phyloP scores from a whole-genome alignment of 306 rosid genomes.

The Quercus ilex region DNA sequence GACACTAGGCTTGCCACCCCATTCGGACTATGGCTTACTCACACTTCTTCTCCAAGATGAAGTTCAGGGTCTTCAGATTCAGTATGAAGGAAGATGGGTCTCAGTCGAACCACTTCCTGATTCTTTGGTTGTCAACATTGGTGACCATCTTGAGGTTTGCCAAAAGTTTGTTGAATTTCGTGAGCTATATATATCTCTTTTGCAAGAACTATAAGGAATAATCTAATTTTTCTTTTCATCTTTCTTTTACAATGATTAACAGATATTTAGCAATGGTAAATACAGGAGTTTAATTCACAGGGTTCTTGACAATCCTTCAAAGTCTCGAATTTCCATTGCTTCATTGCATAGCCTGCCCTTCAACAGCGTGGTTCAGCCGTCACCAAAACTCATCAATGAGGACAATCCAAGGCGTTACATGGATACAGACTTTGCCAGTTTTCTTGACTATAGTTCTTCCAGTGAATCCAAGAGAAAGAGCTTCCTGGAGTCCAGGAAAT shows the following conservation, averaged over 20 bases:
- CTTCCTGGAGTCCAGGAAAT: constrained; percentile 69
- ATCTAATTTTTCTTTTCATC: not conserved
- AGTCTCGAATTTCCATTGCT: constrained; percentile 59
- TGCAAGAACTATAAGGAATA: too few relatives aligned
- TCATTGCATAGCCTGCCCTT: constrained; percentile 65
- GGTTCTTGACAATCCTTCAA: constrained; percentile 54
- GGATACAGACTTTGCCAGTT: constrained; percentile 61
- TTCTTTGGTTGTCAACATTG: constrained; percentile 75
- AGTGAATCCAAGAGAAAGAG: constrained; percentile 56
- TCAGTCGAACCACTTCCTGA: constrained; percentile 67
- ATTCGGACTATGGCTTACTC: constrained; percentile 92
- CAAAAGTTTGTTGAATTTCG: too few relatives aligned
- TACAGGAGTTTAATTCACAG: constrained; percentile 87
- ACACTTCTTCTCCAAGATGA: constrained; percentile 82
- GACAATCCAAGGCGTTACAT: constrained; percentile 57
- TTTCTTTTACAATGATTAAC: not conserved
- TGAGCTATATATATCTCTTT: too few relatives aligned
- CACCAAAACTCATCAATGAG: constrained; percentile 53
- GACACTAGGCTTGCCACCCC: constrained; percentile 87
- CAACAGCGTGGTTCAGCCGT: constrained; percentile 46
- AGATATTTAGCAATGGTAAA: constrained; percentile 88
- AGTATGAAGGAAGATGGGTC: constrained; percentile 58
- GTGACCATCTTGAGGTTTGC: constrained; percentile 90
- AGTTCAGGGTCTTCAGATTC: constrained; percentile 74
- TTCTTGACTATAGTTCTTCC: constrained; percentile 52